Base-by-base conservation (phyloP, 495 filamentous ascomycete species). In the Stereocaulon alpinum region DNA sequence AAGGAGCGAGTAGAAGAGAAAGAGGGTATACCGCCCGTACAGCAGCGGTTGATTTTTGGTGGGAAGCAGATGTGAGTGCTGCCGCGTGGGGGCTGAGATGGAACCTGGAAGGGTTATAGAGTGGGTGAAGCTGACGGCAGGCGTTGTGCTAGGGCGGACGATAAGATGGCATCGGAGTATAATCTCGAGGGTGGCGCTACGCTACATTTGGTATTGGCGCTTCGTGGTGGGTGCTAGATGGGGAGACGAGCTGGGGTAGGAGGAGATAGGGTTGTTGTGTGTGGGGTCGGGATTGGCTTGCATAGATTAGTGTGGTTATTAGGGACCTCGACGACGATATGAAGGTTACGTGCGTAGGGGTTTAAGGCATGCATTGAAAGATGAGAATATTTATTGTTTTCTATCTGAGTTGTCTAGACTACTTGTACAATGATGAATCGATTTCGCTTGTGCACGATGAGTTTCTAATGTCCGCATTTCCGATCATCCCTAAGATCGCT, bases 1-100 rank as follows among this genome's bases (percentile, higher is more conserved):
- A 98, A 98, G 77, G 94, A 97, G 76, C 88, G 89, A 61, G 93
- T 98, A 40, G 93, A 98, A 71, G 93, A 97, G 75, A 96, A 96
- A 70, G 94, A 97, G 72, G 93, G 93, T 29, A 97, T 98, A 69
- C 93, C 93, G 32, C 93, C 93, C 18, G 92, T 95, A 27, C 93
- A 98, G 72, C 93, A 98, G 76, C 85, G 94, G 40, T 75, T 98
- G 53, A 98, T 98, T 69, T 96, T 83, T 67, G 90, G 91, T 47
- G 93, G 93, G 62, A 98, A 98, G 74, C 93, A 98, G 69, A 95
- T 98, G 93, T 96, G 77, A 59, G 64, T 48, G 11, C 17, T 15
- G 40, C 24, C n/a, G n/a, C n/a, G n/a, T n/a, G n/a, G n/a, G n/a
- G n/a, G n/a, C n/a, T n/a, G n/a, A n/a, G n/a, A n/a, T n/a, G n/a